These are phyloP conservation scores for Pythium phragmitis DNA, from an alignment of 352 stramenopile species.

Conservation along the genomic window DNA sequence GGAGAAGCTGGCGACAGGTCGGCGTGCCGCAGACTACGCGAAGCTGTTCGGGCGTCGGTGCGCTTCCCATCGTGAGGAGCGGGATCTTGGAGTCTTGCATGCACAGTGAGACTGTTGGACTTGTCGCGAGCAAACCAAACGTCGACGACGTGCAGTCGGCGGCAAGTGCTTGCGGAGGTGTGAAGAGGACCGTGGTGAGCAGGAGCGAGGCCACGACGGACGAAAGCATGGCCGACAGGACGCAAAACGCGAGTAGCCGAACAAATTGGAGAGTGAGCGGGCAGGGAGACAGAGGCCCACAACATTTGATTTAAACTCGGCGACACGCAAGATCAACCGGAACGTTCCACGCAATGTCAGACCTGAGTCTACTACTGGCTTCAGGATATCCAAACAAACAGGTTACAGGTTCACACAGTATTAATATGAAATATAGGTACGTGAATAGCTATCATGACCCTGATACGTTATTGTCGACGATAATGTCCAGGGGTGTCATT, in stretches of 20 bases:
- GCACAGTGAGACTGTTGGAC: constrained; percentile 6
- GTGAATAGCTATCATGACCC: no score
- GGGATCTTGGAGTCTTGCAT: constrained; percentile 12
- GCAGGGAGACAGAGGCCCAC: no score
- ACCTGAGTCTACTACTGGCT: no score
- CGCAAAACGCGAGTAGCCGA: background rate
- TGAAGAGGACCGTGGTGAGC: background rate
- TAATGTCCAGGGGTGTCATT: no score
- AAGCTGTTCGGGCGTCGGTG: constrained; percentile 4
- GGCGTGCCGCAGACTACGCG: constrained; percentile 1
- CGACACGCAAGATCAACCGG: no score
- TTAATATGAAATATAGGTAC: no score
- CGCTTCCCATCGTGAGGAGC: constrained; percentile 2
- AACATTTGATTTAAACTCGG: no score
- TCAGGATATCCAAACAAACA: no score
- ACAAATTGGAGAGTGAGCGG: constrained; percentile 2
- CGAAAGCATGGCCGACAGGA: background rate
- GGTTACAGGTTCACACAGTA: no score
- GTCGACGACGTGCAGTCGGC: constrained; percentile 2
- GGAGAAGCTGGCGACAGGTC: constrained; percentile 9
- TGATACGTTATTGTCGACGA: no score
- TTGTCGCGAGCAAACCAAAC: constrained; percentile 11
- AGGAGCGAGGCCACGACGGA: background rate
- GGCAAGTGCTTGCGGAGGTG: background rate
- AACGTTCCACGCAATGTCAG: no score